Percentiles rank a stretch among this genome's conserved stretches.
phyloP scores from a whole-genome alignment of 1,284 basidiomycete species.

The Ceratobasidium sp. region DNA sequence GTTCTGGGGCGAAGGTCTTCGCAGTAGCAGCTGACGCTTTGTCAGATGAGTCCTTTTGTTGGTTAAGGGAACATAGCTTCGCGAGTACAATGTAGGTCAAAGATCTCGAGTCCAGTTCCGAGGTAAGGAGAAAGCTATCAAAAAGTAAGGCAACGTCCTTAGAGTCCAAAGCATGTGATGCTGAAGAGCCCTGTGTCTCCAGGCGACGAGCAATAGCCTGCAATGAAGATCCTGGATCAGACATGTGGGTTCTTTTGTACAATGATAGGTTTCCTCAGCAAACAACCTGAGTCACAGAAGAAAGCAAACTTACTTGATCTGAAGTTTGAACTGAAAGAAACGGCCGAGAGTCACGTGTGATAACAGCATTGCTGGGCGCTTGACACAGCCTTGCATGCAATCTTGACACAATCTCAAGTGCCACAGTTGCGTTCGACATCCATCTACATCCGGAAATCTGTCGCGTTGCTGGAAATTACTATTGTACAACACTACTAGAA shows the following conservation, averaged over 20 bases:
- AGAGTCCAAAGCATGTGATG: neutral
- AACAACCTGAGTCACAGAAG: neutral
- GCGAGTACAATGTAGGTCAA: conserved; percentile 32
- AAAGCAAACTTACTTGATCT: conserved; percentile 18
- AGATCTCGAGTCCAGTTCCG: conserved; percentile 15
- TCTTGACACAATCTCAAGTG: too few species aligned
- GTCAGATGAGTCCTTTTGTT: conserved; percentile 7
- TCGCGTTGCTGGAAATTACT: too few species aligned
- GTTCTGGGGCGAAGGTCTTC: conserved; percentile 12
- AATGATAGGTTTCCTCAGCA: neutral
- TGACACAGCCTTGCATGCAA: neutral
- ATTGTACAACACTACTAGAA: too few species aligned
- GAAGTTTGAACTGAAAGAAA: conserved; percentile 6
- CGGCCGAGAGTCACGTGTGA: conserved; percentile 12
- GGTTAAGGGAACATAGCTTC: conserved; percentile 17
- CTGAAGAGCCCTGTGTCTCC: conserved; percentile 8
- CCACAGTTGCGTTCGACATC: too few species aligned
- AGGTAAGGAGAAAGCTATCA: conserved; percentile 35
- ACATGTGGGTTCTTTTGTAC: neutral
- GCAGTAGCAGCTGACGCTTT: conserved; percentile 11
- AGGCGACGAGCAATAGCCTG: conserved; percentile 22
- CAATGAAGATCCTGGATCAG: neutral
- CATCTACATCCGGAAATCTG: too few species aligned
- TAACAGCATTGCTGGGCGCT: neutral
- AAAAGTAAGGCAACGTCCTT: conserved; percentile 11